Evolutionary conservation across 2,329 filamentous ascomycete genomes (phyloP).

Genomic region (Ilyonectria sp.): DNA sequence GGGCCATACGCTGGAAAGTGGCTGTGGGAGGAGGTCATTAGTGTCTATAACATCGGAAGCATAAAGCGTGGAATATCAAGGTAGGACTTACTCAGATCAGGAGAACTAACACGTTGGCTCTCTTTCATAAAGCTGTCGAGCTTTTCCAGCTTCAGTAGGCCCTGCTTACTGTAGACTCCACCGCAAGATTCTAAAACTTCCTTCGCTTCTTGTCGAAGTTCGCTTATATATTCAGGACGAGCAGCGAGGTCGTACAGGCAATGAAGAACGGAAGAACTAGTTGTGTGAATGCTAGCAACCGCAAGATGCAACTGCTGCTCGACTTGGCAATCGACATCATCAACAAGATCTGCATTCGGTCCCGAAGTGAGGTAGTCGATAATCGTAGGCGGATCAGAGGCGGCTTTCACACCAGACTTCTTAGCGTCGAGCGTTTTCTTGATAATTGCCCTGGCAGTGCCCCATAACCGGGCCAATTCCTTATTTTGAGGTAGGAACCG

Average conservation of each 20-base stretch:
- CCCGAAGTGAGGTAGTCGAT: constrained; percentile 7
- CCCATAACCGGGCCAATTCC: constrained; percentile 1
- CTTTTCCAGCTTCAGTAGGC: constrained; percentile 15
- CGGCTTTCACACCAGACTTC: neutral
- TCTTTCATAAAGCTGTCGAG: constrained; percentile 28
- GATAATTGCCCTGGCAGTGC: neutral
- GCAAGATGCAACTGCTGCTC: constrained; percentile 10
- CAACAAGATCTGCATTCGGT: neutral
- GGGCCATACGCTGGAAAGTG: too few species aligned
- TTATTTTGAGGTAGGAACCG: neutral
- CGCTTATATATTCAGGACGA: constrained; percentile 11
- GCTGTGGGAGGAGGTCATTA: too few species aligned
- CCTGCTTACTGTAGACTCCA: constrained; percentile 8
- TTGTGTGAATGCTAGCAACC: constrained; percentile 15
- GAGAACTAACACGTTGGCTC: constrained; percentile 15
- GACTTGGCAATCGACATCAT: constrained; percentile 3
- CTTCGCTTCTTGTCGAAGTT: constrained; percentile 16
- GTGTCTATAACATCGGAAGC: too few species aligned
- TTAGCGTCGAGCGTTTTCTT: neutral
- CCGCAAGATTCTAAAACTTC: neutral
- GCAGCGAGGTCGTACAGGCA: constrained; percentile 19
- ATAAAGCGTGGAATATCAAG: too few species aligned
- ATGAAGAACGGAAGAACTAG: constrained; percentile 1
- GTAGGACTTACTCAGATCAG: constrained; percentile 13
- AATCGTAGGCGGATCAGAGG: constrained; percentile 8